Base-by-base conservation (phyloP, 148 eudicot genomes). In the Diospyros lotus region DNA sequence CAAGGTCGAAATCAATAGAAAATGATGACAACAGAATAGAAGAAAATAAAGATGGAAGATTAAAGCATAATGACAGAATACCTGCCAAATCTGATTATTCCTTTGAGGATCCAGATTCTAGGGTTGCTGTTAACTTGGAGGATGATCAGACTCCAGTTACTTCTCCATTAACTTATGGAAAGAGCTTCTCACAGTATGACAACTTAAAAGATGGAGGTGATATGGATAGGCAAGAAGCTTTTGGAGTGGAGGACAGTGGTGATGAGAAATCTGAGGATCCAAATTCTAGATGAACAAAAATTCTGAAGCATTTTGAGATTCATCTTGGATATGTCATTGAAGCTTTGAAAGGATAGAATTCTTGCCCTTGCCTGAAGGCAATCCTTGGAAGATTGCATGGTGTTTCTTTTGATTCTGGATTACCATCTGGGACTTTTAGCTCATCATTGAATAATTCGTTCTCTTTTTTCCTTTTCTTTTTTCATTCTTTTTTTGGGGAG, bases 1-100 rank as follows among this genome's bases (percentile, higher is more conserved):
- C 93, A 60, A 80, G 89, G 82, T 90, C 95, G 60, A 81, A 78
- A 60, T 83, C 91, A 55, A 76, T 76, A 1, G 92, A 86, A 60
- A 73, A 58, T 78, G 80, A 66, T 65, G 80, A 77, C 53, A 50
- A 76, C 73, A 77, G 68, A 48, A 72, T 48, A 56, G 80, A 60
- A 52, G 74, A 78, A 85, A 64, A 70, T 73, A 74, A 63, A 44
- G 71, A 60, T 64, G 79, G 77, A 71, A 79, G 82, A 59, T 51
- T 78, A 66, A 74, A 75, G 63, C 71, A 43, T 76, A 71, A 75
- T 50, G 78, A 69, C 77, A 78, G 41, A 54, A 80, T 56, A 84
- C 66, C 77, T 74, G 79, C 67, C 28, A 74, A 69, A 76, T 72
- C 85, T 76, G 86, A 84, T 73, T 82, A 81, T 77, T 59, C 50